phyloP scores from a whole-genome alignment of 805 yeast species.

The Naumovozyma baii region DNA sequence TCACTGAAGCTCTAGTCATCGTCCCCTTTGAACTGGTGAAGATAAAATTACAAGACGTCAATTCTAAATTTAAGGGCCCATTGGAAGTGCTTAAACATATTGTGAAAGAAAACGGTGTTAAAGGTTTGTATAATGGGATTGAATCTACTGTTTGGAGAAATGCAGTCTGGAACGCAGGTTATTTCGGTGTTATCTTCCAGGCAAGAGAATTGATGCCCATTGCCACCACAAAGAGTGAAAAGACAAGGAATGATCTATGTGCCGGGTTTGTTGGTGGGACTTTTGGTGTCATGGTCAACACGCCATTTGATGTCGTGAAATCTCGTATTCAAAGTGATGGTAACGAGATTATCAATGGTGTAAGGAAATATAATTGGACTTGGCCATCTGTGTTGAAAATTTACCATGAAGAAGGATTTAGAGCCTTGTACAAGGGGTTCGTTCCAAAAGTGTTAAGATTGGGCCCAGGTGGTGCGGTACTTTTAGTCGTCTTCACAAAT shows the following conservation, averaged over 20 bases:
- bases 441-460: slow-evolving; percentile 90
- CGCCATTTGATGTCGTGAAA: slow-evolving; percentile 95
- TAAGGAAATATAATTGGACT: slow-evolving; percentile 82
- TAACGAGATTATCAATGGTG: slow-evolving; percentile 53
- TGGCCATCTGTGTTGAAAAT: slow-evolving; percentile 63
- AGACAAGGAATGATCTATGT: slow-evolving; percentile 73
- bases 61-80: slow-evolving; percentile 73
- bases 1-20: slow-evolving; percentile 88
- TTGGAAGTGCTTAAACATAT: slow-evolving; percentile 68
- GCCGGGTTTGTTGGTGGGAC: slow-evolving; percentile 96
- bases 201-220: slow-evolving; percentile 66
- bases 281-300: slow-evolving; percentile 81
- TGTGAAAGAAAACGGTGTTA: slow-evolving; percentile 59
- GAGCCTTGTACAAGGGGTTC: slow-evolving; percentile 88
- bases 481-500: slow-evolving; percentile 82
- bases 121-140: slow-evolving; percentile 83
- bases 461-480: slow-evolving; percentile 97
- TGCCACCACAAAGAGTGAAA: slow-evolving; percentile 57
- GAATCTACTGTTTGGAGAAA: slow-evolving; percentile 98
- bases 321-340: slow-evolving; percentile 80
- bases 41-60: slow-evolving; percentile 82
- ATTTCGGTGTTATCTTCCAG: slow-evolving; percentile 88
- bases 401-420: slow-evolving; percentile 74
- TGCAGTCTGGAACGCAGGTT: slow-evolving; percentile 91
- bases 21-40: slow-evolving; percentile 94